Evolutionary conservation across 2,329 filamentous ascomycete species (phyloP), one percentile per base, ranked within the genome.

Genomic region (Alternaria rosae): DNA sequence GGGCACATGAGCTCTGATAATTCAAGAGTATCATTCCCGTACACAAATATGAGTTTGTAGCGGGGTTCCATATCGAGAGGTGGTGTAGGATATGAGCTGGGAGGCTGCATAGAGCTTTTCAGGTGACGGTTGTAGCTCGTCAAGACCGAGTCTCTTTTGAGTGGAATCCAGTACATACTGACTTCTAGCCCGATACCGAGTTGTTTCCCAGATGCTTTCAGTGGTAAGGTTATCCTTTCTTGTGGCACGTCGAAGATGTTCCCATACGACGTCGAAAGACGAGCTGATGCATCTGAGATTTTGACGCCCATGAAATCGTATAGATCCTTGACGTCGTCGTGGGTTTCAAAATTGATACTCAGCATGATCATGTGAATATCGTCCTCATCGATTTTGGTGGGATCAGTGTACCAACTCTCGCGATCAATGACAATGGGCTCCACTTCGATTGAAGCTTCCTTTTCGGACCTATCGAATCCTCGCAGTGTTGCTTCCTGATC

Each of bases 161-260:
- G 45, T 41, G 26, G 53, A 13, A 59, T 42, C 72, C 73, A 77
- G 28, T 62, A 55, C 66, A 75, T 73, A 6, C 64, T 58, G 1
- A 74, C 61, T 26, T 70, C 64, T 9, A 78, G 23, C 1, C 61
- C 66, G 48, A 73, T 67, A 9, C 66, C 64, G 9, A 80, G 51
- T 3, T 56, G 30, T 17, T 59, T 38, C 12, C 51, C 45, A 42
- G 25, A 61, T 25, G 52, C 52, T 57, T 51, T 54, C 1, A 73
- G 26, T 12, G 64, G 71, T 15, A 70, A 32, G 6, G 65, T 26
- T 6, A 57, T 48, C 13, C 51, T 61, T 4, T 50, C 65, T 17
- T 48, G 55, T 42, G 59, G 74, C 59, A 60, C 66, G 5, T 70
- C 53, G 5, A 78, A 72, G 5, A 82, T 68, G 21, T 75, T 67